Conservation (phyloP, 176 grass and related monocot species). For the Cocos nucifera region DNA sequence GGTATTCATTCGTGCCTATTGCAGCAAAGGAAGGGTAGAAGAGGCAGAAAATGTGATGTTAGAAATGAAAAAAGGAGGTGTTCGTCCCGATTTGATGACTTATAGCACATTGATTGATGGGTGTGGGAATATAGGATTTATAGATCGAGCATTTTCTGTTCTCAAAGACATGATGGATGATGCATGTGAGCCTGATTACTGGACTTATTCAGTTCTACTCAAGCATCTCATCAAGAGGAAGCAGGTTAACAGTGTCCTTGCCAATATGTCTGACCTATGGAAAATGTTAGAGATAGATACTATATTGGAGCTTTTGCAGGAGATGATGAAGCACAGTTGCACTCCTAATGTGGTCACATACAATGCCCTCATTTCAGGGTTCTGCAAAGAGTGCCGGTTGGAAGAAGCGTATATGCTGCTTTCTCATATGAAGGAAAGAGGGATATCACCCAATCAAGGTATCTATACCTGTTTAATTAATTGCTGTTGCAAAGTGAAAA, state of each 20-base stretch:
- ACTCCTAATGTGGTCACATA: conserved; percentile 27
- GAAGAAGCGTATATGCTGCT: conserved; percentile 37
- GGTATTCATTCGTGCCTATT: conserved; percentile 39
- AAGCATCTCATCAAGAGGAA: conserved; percentile 43
- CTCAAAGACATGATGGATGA: conserved; percentile 44
- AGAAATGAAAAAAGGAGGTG: conserved; percentile 32
- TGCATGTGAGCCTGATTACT: conserved; percentile 37
- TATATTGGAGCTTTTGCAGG: conserved; percentile 37
- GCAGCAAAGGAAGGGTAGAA: conserved; percentile 38
- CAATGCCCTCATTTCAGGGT: conserved; percentile 26
- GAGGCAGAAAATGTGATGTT: conserved; percentile 36
- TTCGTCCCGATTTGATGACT: conserved; percentile 29
- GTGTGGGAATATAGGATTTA: conserved; percentile 29
- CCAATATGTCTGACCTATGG: conserved; percentile 27
- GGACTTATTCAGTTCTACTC: conserved; percentile 41
- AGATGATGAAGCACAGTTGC: conserved; percentile 26
- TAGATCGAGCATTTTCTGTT: conserved; percentile 31
- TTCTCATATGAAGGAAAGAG: conserved; percentile 38
- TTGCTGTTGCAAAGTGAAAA: conserved; percentile 43
- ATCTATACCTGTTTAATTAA: conserved; percentile 28
- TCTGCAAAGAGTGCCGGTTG: conserved; percentile 32
- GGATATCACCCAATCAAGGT: conserved; percentile 30
- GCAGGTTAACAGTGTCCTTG: conserved; percentile 9
- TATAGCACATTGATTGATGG: conserved; percentile 55
- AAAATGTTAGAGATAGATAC: conserved; percentile 31